These are phyloP conservation scores for Colletotrichum chlorophyti DNA, from an alignment of 2,329 filamentous ascomycete genomes.

Conservation along the genomic window DNA sequence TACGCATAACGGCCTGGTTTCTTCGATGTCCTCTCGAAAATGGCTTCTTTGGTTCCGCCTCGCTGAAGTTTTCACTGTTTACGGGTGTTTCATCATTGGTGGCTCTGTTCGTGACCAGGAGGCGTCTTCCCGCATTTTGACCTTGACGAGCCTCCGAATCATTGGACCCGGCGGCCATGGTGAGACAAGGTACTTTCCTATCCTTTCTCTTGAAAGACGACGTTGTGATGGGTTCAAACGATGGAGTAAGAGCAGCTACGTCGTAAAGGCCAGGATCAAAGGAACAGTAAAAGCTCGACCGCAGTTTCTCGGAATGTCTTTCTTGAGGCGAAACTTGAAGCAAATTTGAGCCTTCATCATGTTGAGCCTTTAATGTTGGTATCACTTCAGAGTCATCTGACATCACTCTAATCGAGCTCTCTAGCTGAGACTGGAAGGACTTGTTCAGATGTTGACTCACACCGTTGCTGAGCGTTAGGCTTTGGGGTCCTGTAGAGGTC, in stretches of 20 bases:
- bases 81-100: neutral
- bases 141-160: constrained; percentile 4
- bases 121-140: neutral
- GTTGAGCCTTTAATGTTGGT: too few relatives aligned
- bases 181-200: constrained; percentile 12
- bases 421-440: neutral
- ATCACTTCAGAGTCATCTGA: too few relatives aligned
- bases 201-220: constrained; percentile 31
- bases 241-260: constrained; percentile 37
- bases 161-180: neutral
- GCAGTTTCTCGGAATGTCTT: constrained; percentile 10
- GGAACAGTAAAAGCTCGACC: constrained; percentile 14
- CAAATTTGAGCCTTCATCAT: neutral
- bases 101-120: neutral
- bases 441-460: neutral
- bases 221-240: constrained; percentile 36
- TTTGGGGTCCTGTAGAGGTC: too few relatives aligned
- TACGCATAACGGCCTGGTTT: constrained; percentile 34
- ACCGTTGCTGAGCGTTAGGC: neutral
- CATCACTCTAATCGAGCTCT: too few relatives aligned
- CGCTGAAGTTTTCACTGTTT: neutral
- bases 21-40: constrained; percentile 34
- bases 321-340: constrained; percentile 1
- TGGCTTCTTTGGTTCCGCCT: neutral
- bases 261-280: constrained; percentile 36